Conservation (phyloP, 805 yeast genomes). For the Candida vartiovaarae region DNA sequence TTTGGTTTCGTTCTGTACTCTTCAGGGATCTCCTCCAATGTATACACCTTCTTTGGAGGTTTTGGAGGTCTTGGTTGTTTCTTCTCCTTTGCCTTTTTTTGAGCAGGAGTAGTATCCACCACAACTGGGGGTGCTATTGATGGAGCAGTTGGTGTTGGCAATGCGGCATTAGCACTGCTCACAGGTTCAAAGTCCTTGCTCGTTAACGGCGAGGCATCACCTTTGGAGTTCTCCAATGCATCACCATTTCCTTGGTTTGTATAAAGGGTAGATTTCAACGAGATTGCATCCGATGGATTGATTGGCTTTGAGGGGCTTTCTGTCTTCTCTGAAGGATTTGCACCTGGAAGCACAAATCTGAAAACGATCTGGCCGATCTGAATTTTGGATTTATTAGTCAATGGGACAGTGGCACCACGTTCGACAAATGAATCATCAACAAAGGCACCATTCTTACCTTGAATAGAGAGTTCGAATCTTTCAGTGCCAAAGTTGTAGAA, state of each 20-base stretch:
- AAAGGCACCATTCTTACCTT: constrained; percentile 96
- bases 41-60: constrained; percentile 56
- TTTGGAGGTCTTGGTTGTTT: constrained; percentile 45
- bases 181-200: constrained; percentile 21
- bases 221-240: constrained; percentile 8
- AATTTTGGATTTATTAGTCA: constrained; percentile 72
- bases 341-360: constrained; percentile 75
- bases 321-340: constrained; percentile 33
- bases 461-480: constrained; percentile 81
- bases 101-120: neutral
- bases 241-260: constrained; percentile 14
- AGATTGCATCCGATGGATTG: constrained; percentile 58
- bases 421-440: constrained; percentile 88
- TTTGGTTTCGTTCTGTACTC: constrained; percentile 82
- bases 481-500: constrained; percentile 96
- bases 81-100: constrained; percentile 34
- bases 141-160: neutral
- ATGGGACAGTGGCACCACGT: constrained; percentile 84
- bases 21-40: constrained; percentile 81
- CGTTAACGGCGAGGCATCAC: constrained; percentile 12
- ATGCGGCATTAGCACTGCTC: constrained; percentile 11
- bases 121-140: neutral
- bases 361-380: constrained; percentile 93
- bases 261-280: constrained; percentile 45
- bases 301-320: constrained; percentile 32